These are phyloP conservation scores for Cyberlindnera xylosilytica DNA, from an alignment of 805 yeast genomes.

Conservation along the genomic window DNA sequence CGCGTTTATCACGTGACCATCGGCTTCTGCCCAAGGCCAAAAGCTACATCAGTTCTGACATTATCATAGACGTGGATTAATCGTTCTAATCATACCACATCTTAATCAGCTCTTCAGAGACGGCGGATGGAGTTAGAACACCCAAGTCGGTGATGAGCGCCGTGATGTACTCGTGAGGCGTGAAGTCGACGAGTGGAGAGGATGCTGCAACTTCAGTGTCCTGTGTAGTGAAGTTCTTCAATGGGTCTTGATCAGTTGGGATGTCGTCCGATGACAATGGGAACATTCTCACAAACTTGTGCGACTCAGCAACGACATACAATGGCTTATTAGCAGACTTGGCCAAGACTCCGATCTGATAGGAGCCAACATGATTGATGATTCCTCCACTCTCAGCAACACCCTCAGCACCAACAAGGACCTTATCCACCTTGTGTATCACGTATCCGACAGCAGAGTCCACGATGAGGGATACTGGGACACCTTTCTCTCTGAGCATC, in stretches of 20 bases:
- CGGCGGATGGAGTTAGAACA: slow-evolving; percentile 95
- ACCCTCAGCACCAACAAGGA: slow-evolving; percentile 97
- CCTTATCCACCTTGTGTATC: slow-evolving; percentile 86
- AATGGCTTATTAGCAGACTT: slow-evolving; percentile 88
- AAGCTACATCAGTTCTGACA: no score
- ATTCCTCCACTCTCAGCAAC: slow-evolving; percentile 99
- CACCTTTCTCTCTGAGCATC: slow-evolving; percentile 61
- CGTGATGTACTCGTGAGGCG: slow-evolving; percentile 93
- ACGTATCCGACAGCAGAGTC: slow-evolving; percentile 94
- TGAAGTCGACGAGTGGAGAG: slow-evolving; percentile 75
- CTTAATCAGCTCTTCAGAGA: slow-evolving; percentile 95
- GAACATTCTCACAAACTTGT: slow-evolving; percentile 93
- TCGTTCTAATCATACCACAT: slow-evolving; percentile 84
- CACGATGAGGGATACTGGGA: slow-evolving; percentile 84
- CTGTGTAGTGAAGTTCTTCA: slow-evolving; percentile 38
- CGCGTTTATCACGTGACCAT: no score
- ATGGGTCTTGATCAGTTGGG: slow-evolving; percentile 52
- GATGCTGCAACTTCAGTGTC: slow-evolving; percentile 36
- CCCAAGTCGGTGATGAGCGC: slow-evolving; percentile 96
- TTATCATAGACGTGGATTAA: no score
- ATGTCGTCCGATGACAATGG: slow-evolving; percentile 92
- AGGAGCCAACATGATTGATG: slow-evolving; percentile 91
- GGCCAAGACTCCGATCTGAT: slow-evolving; percentile 91
- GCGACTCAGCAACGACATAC: slow-evolving; percentile 91
- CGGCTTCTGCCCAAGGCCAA: no score